phyloP scores from a whole-genome alignment of 352 stramenopile genomes.

The Hyaloperonospora brassicae region DNA sequence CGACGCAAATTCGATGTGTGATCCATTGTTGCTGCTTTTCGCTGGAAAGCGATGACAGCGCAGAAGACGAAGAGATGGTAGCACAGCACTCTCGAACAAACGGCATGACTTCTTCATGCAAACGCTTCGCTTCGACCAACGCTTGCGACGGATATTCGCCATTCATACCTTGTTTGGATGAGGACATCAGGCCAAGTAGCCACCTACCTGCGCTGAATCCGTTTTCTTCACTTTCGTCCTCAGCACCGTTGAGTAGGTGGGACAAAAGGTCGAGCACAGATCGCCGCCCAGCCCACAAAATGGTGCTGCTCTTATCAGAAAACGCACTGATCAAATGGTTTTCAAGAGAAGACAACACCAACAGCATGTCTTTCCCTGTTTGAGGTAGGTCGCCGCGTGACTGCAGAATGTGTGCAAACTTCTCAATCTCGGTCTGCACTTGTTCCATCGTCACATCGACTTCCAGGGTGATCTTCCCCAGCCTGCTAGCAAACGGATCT shows the following conservation, averaged over 20 bases:
- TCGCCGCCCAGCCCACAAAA: conserved; percentile 15
- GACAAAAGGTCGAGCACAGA: conserved; percentile 25
- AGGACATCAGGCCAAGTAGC: conserved; percentile 11
- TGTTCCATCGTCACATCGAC: conserved; percentile 20
- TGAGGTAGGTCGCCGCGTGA: conserved; percentile 9
- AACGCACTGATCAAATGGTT: conserved; percentile 23
- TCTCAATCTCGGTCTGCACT: conserved; percentile 24
- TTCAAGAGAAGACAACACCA: conserved; percentile 34
- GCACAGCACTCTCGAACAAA: conserved; percentile 25
- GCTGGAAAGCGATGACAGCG: conserved; percentile 17
- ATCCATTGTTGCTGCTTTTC: conserved; percentile 35
- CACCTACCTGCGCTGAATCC: conserved; percentile 8
- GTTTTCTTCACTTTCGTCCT: conserved; percentile 5
- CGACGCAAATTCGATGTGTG: conserved; percentile 15
- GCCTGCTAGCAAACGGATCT: conserved; percentile 14
- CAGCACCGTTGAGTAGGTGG: conserved; percentile 8
- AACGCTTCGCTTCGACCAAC: conserved; percentile 3
- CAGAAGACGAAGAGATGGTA: conserved; percentile 20
- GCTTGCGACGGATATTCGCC: background rate
- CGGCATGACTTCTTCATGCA: conserved; percentile 19
- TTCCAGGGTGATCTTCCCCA: conserved; percentile 12
- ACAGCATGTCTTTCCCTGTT: conserved; percentile 29
- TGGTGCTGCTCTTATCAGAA: conserved; percentile 2
- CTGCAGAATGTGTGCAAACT: conserved; percentile 21
- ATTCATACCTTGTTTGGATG: background rate